Percentiles rank a stretch among this genome's conserved stretches.
Evolutionary conservation across 495 filamentous ascomycete genomes (phyloP).

Genomic region (Neurospora tetrasperma): DNA sequence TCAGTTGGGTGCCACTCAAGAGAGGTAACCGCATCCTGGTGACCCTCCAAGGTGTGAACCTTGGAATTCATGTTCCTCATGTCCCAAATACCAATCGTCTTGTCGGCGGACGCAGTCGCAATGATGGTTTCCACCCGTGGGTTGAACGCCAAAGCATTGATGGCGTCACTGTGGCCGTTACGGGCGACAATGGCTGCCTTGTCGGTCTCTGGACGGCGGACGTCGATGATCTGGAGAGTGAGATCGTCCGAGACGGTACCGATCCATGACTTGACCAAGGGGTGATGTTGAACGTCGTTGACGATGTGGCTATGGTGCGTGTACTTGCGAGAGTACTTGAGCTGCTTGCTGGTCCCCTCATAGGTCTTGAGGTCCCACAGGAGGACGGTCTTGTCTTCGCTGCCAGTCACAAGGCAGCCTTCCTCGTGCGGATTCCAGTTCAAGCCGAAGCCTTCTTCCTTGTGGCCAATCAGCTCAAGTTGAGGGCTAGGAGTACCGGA

Average conservation of each 20-base stretch:
- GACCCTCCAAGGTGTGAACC: constrained; percentile 75
- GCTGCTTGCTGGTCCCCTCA: constrained; percentile 50
- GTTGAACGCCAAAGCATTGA: constrained; percentile 92
- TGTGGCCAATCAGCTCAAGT: constrained; percentile 78
- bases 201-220: constrained; percentile 52
- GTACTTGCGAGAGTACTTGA: constrained; percentile 63
- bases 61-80: constrained; percentile 77
- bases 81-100: constrained; percentile 93
- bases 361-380: constrained; percentile 80
- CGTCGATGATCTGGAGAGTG: constrained; percentile 84
- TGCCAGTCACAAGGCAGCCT: constrained; percentile 79
- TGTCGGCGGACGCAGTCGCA: constrained; percentile 89
- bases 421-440: constrained; percentile 80
- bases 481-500: constrained; percentile 65
- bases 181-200: constrained; percentile 56
- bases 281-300: constrained; percentile 94
- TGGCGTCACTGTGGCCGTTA: constrained; percentile 70
- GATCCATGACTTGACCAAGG: constrained; percentile 67
- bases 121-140: constrained; percentile 75
- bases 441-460: constrained; percentile 85
- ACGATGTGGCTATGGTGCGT: constrained; percentile 85
- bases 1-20: constrained; percentile 91
- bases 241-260: constrained; percentile 93
- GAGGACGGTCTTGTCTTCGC: constrained; percentile 80
- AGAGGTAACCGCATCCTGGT: constrained; percentile 80